Conservation (phyloP, 2,329 filamentous ascomycete genomes). For the Penicillium sp. region DNA sequence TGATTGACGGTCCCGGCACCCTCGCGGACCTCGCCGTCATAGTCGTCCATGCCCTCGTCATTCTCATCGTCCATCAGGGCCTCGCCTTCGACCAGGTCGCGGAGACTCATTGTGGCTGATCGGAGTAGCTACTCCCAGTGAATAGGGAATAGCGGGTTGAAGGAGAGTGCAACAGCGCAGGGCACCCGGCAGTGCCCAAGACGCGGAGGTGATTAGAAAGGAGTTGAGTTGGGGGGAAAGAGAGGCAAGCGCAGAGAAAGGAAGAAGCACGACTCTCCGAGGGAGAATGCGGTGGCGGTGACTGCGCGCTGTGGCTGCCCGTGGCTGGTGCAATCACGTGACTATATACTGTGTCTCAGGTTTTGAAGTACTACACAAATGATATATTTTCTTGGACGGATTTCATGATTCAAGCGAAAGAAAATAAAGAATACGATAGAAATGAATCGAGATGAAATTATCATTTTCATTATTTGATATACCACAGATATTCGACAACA, state of each 20-base stretch:
- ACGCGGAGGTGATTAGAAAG: slow-evolving; percentile 4
- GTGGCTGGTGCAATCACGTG: slow-evolving; percentile 7
- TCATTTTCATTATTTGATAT: background rate
- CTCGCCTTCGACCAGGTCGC: slow-evolving; percentile 75
- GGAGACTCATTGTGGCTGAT: slow-evolving; percentile 54
- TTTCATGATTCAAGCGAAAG: background rate
- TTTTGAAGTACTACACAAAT: background rate
- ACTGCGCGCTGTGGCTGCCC: slow-evolving; percentile 8
- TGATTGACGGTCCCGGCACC: slow-evolving; percentile 42
- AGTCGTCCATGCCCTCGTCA: slow-evolving; percentile 77
- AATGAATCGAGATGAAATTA: background rate
- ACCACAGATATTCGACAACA: background rate
- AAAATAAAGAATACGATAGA: background rate
- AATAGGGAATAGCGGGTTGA: slow-evolving; percentile 4
- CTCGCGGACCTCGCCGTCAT: slow-evolving; percentile 54
- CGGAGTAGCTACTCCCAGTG: slow-evolving; percentile 16
- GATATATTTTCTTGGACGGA: background rate
- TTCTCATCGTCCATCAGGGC: slow-evolving; percentile 84
- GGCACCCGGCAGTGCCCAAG: slow-evolving; percentile 11
- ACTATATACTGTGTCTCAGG: background rate
- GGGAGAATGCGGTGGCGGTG: slow-evolving; percentile 22
- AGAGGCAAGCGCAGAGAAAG: slow-evolving; percentile 16
- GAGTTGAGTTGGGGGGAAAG: background rate
- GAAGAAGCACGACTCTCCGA: slow-evolving; percentile 18
- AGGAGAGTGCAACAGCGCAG: slow-evolving; percentile 6